Evolutionary conservation across 2,329 filamentous ascomycete species (phyloP).

Genomic region (Microdochium paspali): DNA sequence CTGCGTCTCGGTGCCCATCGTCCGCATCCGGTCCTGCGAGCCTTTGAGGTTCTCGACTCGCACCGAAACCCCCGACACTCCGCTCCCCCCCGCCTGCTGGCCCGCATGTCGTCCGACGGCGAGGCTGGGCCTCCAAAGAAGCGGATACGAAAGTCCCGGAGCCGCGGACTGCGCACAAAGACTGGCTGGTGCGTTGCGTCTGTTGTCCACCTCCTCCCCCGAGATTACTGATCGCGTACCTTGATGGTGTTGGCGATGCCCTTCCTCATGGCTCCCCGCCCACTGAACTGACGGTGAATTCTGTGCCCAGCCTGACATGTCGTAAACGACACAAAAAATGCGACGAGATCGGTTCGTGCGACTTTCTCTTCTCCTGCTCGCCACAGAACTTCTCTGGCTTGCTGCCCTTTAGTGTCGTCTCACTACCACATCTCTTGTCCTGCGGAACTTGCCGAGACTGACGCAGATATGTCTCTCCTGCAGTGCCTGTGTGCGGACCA

Average conservation of each 20-base stretch:
- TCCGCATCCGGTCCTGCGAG: too few relatives aligned
- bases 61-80: too few relatives aligned
- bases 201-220: neutral
- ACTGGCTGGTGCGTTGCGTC: slow-evolving; percentile 11
- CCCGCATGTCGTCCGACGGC: neutral
- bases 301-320: slow-evolving; percentile 6
- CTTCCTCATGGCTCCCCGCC: too few relatives aligned
- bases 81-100: neutral
- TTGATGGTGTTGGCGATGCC: too few relatives aligned
- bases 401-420: too few relatives aligned
- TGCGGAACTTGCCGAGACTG: neutral
- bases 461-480: neutral
- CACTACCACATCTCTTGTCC: neutral
- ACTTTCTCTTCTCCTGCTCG: too few relatives aligned
- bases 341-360: slow-evolving; percentile 9
- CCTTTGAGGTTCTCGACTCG: too few relatives aligned
- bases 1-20: too few relatives aligned
- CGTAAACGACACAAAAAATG: slow-evolving; percentile 11
- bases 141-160: slow-evolving; percentile 11
- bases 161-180: slow-evolving; percentile 10
- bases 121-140: slow-evolving; percentile 2
- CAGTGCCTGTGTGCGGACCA: slow-evolving; percentile 9
- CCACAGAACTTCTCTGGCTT: too few relatives aligned
- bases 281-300: neutral
- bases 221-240: neutral